These are phyloP conservation scores for Aspergillus phoenicis DNA, from an alignment of 2,329 filamentous ascomycete genomes.

Conservation along the genomic window DNA sequence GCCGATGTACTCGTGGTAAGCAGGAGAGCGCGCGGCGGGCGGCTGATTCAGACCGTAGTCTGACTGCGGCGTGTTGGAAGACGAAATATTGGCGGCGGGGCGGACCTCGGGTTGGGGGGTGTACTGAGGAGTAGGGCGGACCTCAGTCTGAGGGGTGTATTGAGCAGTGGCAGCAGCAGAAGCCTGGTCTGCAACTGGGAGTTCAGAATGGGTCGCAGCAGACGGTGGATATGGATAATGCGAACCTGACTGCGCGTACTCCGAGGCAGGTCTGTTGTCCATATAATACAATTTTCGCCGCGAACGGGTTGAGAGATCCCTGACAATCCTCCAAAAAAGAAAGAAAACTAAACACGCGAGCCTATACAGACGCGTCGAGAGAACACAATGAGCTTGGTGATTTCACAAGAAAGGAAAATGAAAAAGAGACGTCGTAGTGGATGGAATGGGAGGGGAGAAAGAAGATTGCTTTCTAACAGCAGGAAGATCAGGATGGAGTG, in stretches of 20 bases:
- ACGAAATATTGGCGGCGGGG: conserved; percentile 66
- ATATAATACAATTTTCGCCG: conserved; percentile 49
- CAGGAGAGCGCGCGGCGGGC: conserved; percentile 74
- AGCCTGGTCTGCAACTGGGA: conserved; percentile 81
- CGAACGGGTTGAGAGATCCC: conserved; percentile 23
- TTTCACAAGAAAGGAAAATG: conserved; percentile 19
- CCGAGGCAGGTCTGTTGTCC: conserved; percentile 66
- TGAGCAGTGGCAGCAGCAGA: conserved; percentile 68
- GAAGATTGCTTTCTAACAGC: conserved; percentile 9
- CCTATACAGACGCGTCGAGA: conserved; percentile 35
- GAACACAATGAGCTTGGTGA: conserved; percentile 34
- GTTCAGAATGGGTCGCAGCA: conserved; percentile 74
- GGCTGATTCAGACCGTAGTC: conserved; percentile 81
- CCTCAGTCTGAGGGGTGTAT: conserved; percentile 44
- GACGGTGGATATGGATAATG: conserved; percentile 59
- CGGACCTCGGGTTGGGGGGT: conserved; percentile 79
- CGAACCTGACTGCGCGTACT: conserved; percentile 89
- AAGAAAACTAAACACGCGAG: conserved; percentile 21
- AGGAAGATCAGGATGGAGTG: conserved; percentile 6
- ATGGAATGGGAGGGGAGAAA: conserved; percentile 17
- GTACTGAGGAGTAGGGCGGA: conserved; percentile 64
- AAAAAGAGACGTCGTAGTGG: conserved; percentile 2
- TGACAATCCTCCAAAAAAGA: conserved; percentile 23
- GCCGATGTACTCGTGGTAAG: conserved; percentile 85
- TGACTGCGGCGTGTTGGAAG: conserved; percentile 80